A percentile compares a stretch with the other conserved stretches of the same genome.
Evolutionary conservation across 1,139 yeast species (phyloP).

Genomic region (Meyerozyma athensensis): DNA sequence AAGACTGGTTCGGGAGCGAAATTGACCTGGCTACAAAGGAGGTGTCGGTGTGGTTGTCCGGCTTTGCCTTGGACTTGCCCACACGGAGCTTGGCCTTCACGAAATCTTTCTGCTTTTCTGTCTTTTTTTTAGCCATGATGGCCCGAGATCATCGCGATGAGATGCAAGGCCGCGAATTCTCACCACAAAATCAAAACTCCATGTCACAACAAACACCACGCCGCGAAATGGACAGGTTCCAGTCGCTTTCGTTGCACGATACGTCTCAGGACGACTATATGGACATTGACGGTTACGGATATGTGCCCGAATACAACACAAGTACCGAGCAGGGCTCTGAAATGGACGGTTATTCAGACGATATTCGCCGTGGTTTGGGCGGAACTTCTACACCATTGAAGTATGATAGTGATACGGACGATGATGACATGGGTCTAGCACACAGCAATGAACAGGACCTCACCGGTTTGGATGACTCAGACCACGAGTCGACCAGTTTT

Average conservation of each 20-base stretch:
- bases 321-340: not conserved
- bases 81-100: constrained; percentile 79
- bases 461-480: not conserved
- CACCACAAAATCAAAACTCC: not conserved
- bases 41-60: constrained; percentile 78
- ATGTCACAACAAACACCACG: not conserved
- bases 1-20: constrained; percentile 54
- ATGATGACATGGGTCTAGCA: not conserved
- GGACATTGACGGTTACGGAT: constrained; percentile 1
- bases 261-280: constrained; percentile 4
- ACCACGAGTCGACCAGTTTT: constrained; percentile 2
- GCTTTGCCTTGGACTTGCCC: constrained; percentile 72
- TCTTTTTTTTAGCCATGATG: constrained; percentile 44
- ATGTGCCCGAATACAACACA: not conserved
- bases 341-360: not conserved
- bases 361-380: constrained; percentile 1
- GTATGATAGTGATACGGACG: constrained; percentile 1
- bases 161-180: constrained; percentile 3
- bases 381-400: constrained; percentile 1
- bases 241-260: constrained; percentile 25
- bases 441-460: not conserved
- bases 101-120: constrained; percentile 71
- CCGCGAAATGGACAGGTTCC: constrained; percentile 9
- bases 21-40: constrained; percentile 76
- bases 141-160: constrained; percentile 4